Evolutionary conservation across 169 alveolate species (phyloP).

Genomic region (Fabrea salina): DNA sequence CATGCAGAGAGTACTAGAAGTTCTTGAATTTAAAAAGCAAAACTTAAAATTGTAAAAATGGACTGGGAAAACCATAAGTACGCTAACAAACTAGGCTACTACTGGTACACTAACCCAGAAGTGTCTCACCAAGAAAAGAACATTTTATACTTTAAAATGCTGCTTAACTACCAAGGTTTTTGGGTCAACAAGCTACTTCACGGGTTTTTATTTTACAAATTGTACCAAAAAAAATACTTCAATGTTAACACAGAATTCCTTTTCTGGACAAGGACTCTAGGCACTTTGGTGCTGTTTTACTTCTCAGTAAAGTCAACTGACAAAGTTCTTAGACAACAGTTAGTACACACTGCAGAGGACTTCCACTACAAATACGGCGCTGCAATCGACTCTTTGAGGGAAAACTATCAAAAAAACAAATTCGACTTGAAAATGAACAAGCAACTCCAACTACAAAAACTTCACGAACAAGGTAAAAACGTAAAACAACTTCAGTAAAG

Average conservation of each 20-base stretch:
- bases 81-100: neutral
- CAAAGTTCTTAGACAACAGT: neutral
- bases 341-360: neutral
- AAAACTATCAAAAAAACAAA: neutral
- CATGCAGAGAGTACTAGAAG: no score
- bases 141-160: neutral
- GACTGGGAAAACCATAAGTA: neutral
- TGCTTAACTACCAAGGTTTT: neutral
- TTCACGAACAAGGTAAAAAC: neutral
- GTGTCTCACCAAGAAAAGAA: neutral
- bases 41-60: neutral
- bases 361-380: neutral
- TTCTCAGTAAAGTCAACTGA: neutral
- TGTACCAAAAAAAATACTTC: neutral
- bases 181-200: neutral
- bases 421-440: neutral
- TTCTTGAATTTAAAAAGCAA: no score
- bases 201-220: neutral
- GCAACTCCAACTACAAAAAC: neutral
- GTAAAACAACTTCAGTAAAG: neutral
- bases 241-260: neutral
- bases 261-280: neutral
- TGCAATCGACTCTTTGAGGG: neutral
- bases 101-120: conserved; percentile 1
- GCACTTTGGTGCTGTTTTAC: neutral